Evolutionary conservation across 257 asterid species (phyloP), one percentile per base, ranked within the genome.

Genomic region (Gentiana straminea): DNA sequence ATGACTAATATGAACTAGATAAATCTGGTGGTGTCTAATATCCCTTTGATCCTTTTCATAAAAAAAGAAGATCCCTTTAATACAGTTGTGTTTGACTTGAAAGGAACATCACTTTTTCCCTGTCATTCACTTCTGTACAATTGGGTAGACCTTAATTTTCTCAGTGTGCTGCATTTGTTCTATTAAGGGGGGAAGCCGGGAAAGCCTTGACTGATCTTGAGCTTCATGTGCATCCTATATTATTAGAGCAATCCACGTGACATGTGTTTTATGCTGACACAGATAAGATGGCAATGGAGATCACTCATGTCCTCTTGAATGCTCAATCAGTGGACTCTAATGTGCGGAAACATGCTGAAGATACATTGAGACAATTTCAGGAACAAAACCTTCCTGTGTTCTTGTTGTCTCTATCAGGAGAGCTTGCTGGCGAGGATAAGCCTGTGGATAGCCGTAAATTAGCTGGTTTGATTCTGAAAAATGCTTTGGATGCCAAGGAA

Each of bases 271-370:
- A 7, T 49, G 24, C 24, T 24, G 24, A 24, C 24, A 24, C 24
- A 77, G 89, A 80, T 47, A 52, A 69, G 66, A 89, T 89, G 97
- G 92, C 94, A 4, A 33, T 75, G 70, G 94, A 89, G 59, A 84
- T 89, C 59, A 89, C 97, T 49, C 94, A 81, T 65, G 79, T 75
- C 62, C 79, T 89, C 51, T 73, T 86, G 73, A 77, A 84, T 49
- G 97, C 97, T 62, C 97, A 89, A 58, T 89, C 97, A 7, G 78
- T 83, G 1, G 95, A 89, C 77, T 84, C 96, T n/a, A 79, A 66
- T 59, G 66, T 81, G 47, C 84, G 96, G 61, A 82, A 60, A 7
- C 89, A 87, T 47, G 98, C 95, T 3, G 98, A 90, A 68, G 63
- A 49, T 54, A 62, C 66, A 32, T 82, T 90, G n/a, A 64, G 75